These are phyloP conservation scores for Syzygium grande DNA, from an alignment of 345 rosid species.

Conservation along the genomic window DNA sequence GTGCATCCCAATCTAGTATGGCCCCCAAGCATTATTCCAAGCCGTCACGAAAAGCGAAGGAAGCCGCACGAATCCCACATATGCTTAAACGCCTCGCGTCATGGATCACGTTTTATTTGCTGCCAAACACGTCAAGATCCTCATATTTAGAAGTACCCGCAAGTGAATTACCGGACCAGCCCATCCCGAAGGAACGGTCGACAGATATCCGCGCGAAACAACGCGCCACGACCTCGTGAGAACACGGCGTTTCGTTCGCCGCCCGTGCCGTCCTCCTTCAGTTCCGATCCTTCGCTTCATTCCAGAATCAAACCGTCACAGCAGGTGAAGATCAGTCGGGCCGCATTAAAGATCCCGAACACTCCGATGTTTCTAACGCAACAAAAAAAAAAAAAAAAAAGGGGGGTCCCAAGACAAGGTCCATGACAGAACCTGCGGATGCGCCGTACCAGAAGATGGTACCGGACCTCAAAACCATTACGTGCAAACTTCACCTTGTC, in stretches of 20 bases:
- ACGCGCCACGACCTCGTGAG: background rate
- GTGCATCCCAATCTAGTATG: background rate
- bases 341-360: background rate
- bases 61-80: background rate
- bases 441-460: background rate
- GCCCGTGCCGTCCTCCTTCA: background rate
- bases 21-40: background rate
- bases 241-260: background rate
- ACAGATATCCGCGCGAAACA: fast-evolving
- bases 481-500: background rate
- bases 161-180: background rate
- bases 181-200: too few relatives aligned
- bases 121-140: background rate
- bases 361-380: fast-evolving
- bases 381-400: too few relatives aligned
- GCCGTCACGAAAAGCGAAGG: background rate
- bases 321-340: background rate
- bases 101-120: background rate
- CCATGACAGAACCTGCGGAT: background rate
- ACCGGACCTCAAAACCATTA: background rate
- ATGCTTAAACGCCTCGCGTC: background rate
- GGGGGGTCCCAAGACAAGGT: too few relatives aligned
- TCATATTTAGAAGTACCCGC: background rate
- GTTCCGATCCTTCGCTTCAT: background rate
- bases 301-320: background rate